These are phyloP conservation scores for Purshia tridentata DNA, from an alignment of 306 rosid species.

Conservation along the genomic window DNA sequence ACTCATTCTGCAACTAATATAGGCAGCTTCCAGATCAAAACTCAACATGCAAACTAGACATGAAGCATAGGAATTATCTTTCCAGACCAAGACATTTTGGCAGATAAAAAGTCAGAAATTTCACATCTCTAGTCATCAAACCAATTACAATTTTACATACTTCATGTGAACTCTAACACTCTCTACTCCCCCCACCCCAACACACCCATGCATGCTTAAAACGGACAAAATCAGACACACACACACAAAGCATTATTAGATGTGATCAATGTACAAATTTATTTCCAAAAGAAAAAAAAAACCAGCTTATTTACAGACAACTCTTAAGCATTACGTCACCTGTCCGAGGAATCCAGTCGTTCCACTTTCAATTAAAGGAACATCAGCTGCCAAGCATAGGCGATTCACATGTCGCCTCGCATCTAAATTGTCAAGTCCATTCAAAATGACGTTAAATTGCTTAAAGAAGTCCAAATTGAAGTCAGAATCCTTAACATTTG, in stretches of 20 bases:
- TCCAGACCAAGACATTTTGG: constrained; percentile 6
- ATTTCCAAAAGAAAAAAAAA: neutral
- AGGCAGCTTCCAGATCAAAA: neutral
- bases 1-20: neutral
- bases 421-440: constrained; percentile 98
- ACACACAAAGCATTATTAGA: neutral
- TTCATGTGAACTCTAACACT: neutral
- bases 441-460: constrained; percentile 83
- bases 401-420: constrained; percentile 98
- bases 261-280: neutral
- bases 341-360: constrained; percentile 99
- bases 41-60: neutral
- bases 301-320: constrained; percentile 1
- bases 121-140: neutral
- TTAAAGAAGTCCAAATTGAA: constrained; percentile 89
- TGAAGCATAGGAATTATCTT: neutral
- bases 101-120: neutral
- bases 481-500: constrained; percentile 85
- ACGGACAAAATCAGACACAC: neutral
- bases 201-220: neutral
- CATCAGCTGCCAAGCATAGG: constrained; percentile 89
- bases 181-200: neutral
- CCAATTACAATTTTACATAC: neutral
- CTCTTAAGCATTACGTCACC: constrained; percentile 47
- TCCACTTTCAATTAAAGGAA: constrained; percentile 97